These are phyloP conservation scores for Achaetomiella virescens DNA, from an alignment of 495 filamentous ascomycete genomes.

Conservation along the genomic window DNA sequence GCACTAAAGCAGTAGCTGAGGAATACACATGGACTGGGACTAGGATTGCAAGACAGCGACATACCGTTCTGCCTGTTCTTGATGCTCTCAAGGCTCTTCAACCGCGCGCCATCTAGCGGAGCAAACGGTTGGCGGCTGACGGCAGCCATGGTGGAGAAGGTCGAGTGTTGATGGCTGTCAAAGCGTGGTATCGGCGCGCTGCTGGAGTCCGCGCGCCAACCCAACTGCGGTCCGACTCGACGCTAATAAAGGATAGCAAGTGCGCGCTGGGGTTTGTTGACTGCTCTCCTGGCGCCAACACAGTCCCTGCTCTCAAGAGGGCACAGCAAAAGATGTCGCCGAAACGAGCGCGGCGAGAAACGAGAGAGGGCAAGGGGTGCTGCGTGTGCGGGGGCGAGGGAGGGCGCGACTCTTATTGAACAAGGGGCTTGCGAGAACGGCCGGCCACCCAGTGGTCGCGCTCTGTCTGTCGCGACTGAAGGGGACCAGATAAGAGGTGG, in stretches of 20 bases:
- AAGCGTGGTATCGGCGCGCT: not conserved
- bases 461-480: slow-evolving; percentile 3
- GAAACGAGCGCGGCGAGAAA: not conserved
- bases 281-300: not conserved
- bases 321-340: not conserved
- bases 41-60: slow-evolving; percentile 20
- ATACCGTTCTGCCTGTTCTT: slow-evolving; percentile 63
- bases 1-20: not conserved
- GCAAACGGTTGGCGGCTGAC: slow-evolving; percentile 53
- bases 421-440: slow-evolving; percentile 19
- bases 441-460: slow-evolving; percentile 19
- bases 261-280: slow-evolving; percentile 3
- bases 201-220: not conserved
- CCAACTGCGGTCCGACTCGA: not conserved
- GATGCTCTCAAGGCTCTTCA: slow-evolving; percentile 50
- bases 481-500: not conserved
- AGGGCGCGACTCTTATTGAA: slow-evolving; percentile 30
- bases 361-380: slow-evolving; percentile 9
- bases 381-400: slow-evolving; percentile 15
- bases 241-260: not conserved
- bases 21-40: not conserved
- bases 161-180: slow-evolving; percentile 5
- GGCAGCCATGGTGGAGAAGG: slow-evolving; percentile 37
- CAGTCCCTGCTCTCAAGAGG: not conserved
- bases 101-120: slow-evolving; percentile 44